phyloP scores from a whole-genome alignment of 768 basidiomycete genomes.

The Mycena latifolia region DNA sequence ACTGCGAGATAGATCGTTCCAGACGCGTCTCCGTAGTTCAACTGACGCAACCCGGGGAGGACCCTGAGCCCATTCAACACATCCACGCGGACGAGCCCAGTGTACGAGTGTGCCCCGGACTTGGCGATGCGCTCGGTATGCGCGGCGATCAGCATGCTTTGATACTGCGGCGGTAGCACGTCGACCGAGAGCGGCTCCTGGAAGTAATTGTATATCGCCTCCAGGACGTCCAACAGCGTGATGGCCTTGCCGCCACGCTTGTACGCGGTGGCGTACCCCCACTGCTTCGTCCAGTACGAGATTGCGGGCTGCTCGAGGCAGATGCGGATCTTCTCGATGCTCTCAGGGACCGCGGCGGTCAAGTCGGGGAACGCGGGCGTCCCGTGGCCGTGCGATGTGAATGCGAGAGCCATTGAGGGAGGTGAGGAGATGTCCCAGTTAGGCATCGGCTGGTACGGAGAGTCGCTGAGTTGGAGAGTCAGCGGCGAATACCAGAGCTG shows the following conservation, averaged over 20 bases:
- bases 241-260: constrained; percentile 13
- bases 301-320: constrained; percentile 16
- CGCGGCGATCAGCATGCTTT: constrained; percentile 3
- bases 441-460: constrained; percentile 2
- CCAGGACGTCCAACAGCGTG: constrained; percentile 23
- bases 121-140: constrained; percentile 3
- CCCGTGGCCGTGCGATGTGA: not conserved
- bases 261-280: constrained; percentile 23
- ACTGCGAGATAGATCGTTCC: constrained; percentile 21
- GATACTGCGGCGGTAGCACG: constrained; percentile 20
- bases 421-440: constrained; percentile 21
- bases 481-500: not conserved
- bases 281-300: constrained; percentile 21
- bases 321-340: constrained; percentile 24
- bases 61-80: constrained; percentile 17
- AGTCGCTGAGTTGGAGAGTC: not conserved
- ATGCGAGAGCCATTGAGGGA: not conserved
- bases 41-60: constrained; percentile 7
- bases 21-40: constrained; percentile 12
- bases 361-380: constrained; percentile 3
- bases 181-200: constrained; percentile 21
- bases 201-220: constrained; percentile 24
- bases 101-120: not conserved
- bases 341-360: not conserved
- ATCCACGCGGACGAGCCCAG: constrained; percentile 14